Conservation (phyloP, 352 stramenopile genomes). For the Phytopythium sindhum region DNA sequence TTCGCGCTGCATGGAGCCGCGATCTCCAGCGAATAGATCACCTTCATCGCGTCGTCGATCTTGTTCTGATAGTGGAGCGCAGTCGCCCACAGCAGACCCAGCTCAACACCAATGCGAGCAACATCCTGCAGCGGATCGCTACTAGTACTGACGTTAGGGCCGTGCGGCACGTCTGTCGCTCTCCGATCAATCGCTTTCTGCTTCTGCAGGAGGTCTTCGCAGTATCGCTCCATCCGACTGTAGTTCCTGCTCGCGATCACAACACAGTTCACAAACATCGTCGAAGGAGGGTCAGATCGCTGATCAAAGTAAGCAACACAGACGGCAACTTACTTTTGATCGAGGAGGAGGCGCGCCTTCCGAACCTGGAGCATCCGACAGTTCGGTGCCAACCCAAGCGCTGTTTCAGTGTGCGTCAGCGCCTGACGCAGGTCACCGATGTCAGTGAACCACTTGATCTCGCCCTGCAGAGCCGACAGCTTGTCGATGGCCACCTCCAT, state of each 20-base stretch:
- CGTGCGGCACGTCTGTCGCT: neutral
- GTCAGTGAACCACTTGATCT: constrained; percentile 64
- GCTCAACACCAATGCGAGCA: constrained; percentile 52
- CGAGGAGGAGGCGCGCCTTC: constrained; percentile 58
- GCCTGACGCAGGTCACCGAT: constrained; percentile 42
- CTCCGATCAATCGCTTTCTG: constrained; percentile 24
- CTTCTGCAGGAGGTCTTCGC: constrained; percentile 45
- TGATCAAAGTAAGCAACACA: neutral
- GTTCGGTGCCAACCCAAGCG: constrained; percentile 47
- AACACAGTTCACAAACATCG: constrained; percentile 8
- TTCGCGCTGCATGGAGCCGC: constrained; percentile 68
- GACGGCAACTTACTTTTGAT: constrained; percentile 50
- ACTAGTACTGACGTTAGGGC: neutral
- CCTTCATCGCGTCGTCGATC: constrained; percentile 46
- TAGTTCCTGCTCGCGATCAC: constrained; percentile 36
- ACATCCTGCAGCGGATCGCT: constrained; percentile 34
- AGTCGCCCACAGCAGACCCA: constrained; percentile 48
- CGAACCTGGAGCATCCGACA: constrained; percentile 55
- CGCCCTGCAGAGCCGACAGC: constrained; percentile 34
- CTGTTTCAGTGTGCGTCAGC: constrained; percentile 42
- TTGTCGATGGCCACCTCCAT: constrained; percentile 50
- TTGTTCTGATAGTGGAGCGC: constrained; percentile 78
- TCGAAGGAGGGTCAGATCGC: neutral
- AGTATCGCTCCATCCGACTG: constrained; percentile 45
- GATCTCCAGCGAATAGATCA: constrained; percentile 55